Conservation (phyloP, 257 asterid genomes). For the Solanum okadae region DNA sequence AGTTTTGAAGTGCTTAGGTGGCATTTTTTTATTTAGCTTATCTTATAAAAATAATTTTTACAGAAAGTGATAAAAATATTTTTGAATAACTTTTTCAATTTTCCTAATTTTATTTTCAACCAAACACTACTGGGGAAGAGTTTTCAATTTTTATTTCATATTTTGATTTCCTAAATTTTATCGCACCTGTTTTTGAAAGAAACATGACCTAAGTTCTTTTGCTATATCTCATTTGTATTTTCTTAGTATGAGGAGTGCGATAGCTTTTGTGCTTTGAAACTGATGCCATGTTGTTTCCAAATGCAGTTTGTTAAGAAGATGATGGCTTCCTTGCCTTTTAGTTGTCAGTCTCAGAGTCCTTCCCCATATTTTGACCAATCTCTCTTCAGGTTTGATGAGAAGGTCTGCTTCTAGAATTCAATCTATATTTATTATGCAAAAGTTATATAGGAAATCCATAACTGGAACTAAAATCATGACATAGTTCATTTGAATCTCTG, state of each 20-base stretch:
- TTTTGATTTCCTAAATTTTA: background rate
- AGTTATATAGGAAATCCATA: background rate
- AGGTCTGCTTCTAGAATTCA: constrained; percentile 39
- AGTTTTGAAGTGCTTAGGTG: background rate
- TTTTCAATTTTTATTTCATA: background rate
- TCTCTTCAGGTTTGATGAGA: constrained; percentile 88
- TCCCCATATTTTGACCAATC: constrained; percentile 96
- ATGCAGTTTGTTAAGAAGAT: constrained; percentile 90
- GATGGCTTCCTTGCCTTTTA: constrained; percentile 58
- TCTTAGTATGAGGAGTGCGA: background rate
- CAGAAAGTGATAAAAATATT: background rate
- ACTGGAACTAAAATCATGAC: background rate
- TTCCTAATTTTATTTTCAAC: background rate
- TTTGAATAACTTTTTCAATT: background rate
- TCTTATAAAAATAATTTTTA: background rate
- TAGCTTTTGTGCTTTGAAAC: background rate
- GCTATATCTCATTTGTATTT: background rate
- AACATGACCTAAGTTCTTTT: background rate
- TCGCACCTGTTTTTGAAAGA: background rate
- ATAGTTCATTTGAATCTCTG: background rate
- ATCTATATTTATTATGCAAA: background rate
- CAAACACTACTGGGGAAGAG: background rate
- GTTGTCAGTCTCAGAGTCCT: constrained; percentile 93
- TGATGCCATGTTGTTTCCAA: background rate
- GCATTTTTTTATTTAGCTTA: background rate